A percentile compares a stretch with the other conserved stretches of the same genome.
Evolutionary conservation across 169 alveolate species (phyloP).

Genomic region (Eimeria acervulina): DNA sequence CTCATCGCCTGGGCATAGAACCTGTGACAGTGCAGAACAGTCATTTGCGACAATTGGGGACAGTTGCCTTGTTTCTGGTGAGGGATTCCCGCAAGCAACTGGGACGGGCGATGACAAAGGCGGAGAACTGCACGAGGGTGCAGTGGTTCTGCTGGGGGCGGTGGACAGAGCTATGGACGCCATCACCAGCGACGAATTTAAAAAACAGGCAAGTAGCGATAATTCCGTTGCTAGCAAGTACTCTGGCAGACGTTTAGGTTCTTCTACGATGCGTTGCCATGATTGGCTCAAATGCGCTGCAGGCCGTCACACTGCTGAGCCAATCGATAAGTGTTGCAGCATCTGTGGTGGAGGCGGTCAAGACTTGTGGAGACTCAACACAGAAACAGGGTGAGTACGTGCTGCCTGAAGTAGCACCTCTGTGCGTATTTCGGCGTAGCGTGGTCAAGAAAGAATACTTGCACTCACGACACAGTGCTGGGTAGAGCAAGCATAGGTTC

Average conservation of each 20-base stretch:
- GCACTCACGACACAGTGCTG: not conserved
- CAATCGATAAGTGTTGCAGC: constrained; percentile 77
- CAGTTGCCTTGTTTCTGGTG: not conserved
- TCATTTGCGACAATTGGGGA: not conserved
- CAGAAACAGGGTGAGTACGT: constrained; percentile 43
- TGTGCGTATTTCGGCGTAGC: not conserved
- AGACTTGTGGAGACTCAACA: constrained; percentile 70
- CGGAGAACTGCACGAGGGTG: constrained; percentile 74
- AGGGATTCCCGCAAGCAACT: not conserved
- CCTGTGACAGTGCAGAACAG: not conserved
- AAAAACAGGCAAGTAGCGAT: constrained; percentile 43
- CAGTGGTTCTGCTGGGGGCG: constrained; percentile 58
- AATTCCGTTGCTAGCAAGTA: not conserved
- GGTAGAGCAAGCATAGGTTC: not conserved
- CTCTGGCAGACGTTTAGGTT: not conserved
- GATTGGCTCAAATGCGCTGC: constrained; percentile 13
- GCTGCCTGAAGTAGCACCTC: not conserved
- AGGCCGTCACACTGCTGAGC: constrained; percentile 78
- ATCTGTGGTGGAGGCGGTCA: constrained; percentile 72
- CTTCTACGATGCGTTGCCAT: not conserved
- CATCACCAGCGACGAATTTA: constrained; percentile 66
- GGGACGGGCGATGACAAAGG: not conserved
- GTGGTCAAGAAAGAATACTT: too few species aligned
- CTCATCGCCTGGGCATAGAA: not conserved
- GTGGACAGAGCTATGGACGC: constrained; percentile 76